Evolutionary conservation across 2,329 filamentous ascomycete species (phyloP).

Genomic region (Eurotiales sp.): DNA sequence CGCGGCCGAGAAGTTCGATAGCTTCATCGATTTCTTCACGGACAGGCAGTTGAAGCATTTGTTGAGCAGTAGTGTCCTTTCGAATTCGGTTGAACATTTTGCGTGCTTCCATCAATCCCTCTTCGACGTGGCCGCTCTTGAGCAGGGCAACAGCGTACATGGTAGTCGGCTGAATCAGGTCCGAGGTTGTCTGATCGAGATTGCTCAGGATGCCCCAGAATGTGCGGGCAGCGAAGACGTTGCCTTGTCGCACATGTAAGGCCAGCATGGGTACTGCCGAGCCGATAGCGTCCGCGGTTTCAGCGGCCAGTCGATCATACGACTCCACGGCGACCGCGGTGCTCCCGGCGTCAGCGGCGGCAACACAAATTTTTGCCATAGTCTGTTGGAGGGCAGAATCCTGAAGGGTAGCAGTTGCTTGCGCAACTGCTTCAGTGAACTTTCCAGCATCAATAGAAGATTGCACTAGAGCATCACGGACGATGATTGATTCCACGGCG

Average conservation of each 20-base stretch:
- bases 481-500: constrained; percentile 67
- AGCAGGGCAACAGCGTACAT: constrained; percentile 91
- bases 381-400: constrained; percentile 56
- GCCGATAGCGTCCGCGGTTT: constrained; percentile 48
- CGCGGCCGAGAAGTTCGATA: constrained; percentile 63
- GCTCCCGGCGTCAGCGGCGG: constrained; percentile 76
- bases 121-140: constrained; percentile 76
- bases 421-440: constrained; percentile 68
- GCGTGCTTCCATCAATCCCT: constrained; percentile 74
- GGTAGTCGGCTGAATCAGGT: constrained; percentile 79
- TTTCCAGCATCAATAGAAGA: constrained; percentile 68
- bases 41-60: constrained; percentile 51
- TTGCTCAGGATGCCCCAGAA: constrained; percentile 73
- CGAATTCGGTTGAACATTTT: constrained; percentile 84
- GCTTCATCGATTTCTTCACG: constrained; percentile 84
- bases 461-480: constrained; percentile 72
- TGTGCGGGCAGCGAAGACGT: constrained; percentile 70
- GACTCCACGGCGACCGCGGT: constrained; percentile 64
- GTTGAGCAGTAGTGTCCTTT: constrained; percentile 51
- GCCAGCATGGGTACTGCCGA: constrained; percentile 80
- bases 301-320: constrained; percentile 56
- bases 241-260: constrained; percentile 76
- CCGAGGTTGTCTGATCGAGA: constrained; percentile 54
- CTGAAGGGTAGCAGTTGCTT: constrained; percentile 62
- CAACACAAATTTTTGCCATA: constrained; percentile 69